phyloP scores from a whole-genome alignment of 225 moss, liverwort and hornwort species.

The Anthoceros angustus region DNA sequence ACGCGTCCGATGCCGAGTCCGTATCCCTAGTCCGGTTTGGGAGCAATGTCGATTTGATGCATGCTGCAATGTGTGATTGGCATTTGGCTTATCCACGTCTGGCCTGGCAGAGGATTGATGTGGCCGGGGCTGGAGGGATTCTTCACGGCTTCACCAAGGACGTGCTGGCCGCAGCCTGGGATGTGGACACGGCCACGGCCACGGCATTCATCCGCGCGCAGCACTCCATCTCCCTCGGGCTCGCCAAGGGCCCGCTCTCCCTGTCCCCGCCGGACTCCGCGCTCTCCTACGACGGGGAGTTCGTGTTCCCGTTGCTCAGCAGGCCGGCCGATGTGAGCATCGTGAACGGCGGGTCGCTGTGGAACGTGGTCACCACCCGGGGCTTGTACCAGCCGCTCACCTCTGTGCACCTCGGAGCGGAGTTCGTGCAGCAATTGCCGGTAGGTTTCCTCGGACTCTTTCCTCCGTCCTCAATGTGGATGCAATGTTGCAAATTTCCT shows the following conservation, averaged over 20 bases:
- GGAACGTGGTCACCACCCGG: not conserved
- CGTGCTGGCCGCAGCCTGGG: not conserved
- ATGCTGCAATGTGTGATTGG: too few relatives aligned
- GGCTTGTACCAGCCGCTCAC: not conserved
- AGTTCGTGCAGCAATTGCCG: not conserved
- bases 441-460: not conserved
- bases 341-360: not conserved
- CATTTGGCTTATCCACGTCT: too few relatives aligned
- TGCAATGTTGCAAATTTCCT: too few relatives aligned
- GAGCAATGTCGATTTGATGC: too few relatives aligned
- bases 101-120: not conserved
- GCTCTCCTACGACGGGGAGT: not conserved
- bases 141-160: not conserved
- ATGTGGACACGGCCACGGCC: not conserved
- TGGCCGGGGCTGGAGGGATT: not conserved
- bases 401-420: not conserved
- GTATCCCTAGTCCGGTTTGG: too few relatives aligned
- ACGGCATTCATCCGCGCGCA: not conserved
- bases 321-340: not conserved
- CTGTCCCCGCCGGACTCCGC: not conserved
- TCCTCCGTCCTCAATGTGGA: too few relatives aligned
- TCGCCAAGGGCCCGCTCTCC: not conserved
- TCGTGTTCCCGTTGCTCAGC: not conserved
- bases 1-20: not conserved
- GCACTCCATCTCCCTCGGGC: not conserved